These are phyloP conservation scores for Solanum pinnatisectum DNA, from an alignment of 257 asterid genomes.

Conservation along the genomic window DNA sequence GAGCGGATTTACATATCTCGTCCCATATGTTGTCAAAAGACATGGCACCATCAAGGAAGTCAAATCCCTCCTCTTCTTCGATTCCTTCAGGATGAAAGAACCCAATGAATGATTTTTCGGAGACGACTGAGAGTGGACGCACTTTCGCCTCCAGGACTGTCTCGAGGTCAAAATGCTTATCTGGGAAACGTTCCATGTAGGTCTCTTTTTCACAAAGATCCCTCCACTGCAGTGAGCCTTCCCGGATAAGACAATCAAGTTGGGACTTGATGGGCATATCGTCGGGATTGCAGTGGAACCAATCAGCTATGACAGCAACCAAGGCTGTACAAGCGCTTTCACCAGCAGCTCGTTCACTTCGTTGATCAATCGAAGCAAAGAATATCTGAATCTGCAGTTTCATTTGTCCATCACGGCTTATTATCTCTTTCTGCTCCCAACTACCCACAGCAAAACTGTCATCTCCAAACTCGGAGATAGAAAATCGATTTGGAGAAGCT, in stretches of 20 bases:
- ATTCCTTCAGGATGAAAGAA: constrained; percentile 5
- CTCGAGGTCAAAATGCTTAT: constrained; percentile 10
- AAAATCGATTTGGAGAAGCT: not conserved
- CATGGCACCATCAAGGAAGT: constrained; percentile 5
- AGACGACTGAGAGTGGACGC: constrained; percentile 1
- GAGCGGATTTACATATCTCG: not conserved
- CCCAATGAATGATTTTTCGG: constrained; percentile 5
- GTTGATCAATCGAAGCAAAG: constrained; percentile 13
- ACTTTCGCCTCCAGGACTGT: not conserved
- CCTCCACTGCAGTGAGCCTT: constrained; percentile 8
- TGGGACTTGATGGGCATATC: constrained; percentile 4
- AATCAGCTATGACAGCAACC: constrained; percentile 9
- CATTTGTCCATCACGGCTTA: constrained; percentile 9
- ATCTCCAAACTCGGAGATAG: constrained; percentile 2
- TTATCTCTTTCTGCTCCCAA: constrained; percentile 10
- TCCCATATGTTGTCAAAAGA: constrained; percentile 12
- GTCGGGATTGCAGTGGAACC: constrained; percentile 1
- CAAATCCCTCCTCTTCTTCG: not conserved
- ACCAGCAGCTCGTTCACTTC: constrained; percentile 8
- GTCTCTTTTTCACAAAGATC: not conserved
- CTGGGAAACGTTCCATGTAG: not conserved
- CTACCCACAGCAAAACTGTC: constrained; percentile 2
- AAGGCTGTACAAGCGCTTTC: constrained; percentile 12
- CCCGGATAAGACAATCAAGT: constrained; percentile 1
- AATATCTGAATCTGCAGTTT: constrained; percentile 2